Conservation (phyloP, 1,284 basidiomycete genomes). For the Coniferiporia sulphurascens region DNA sequence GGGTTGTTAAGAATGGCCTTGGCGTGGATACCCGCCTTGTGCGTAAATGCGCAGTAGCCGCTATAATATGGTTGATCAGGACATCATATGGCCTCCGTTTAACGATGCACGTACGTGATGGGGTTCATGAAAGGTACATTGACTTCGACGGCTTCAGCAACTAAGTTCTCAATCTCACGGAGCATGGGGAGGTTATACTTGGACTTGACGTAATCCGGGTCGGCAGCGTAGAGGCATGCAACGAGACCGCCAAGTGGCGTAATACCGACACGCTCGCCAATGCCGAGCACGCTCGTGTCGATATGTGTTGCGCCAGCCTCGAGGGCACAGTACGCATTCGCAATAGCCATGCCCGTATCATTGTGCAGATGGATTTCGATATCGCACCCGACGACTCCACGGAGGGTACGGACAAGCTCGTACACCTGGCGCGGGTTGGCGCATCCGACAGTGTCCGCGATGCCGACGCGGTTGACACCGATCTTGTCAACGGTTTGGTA, state of each 20-base stretch:
- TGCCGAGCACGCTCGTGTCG: conserved; percentile 95
- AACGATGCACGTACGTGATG: conserved; percentile 57
- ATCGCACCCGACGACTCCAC: conserved; percentile 94
- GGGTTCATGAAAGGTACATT: conserved; percentile 98
- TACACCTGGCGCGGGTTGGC: conserved; percentile 99
- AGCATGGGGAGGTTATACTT: conserved; percentile 99
- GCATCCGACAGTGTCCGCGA: conserved; percentile 98
- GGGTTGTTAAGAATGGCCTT: conserved; percentile 99
- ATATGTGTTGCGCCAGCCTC: conserved; percentile 99
- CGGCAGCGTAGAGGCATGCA: conserved; percentile 92
- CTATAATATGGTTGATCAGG: conserved; percentile 31
- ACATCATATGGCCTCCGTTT: neutral
- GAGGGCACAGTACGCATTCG: conserved; percentile 97
- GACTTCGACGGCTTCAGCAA: conserved; percentile 98
- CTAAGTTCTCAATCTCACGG: conserved; percentile 97
- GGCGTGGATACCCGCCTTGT: conserved; percentile 99
- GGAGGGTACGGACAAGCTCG: conserved; percentile 93
- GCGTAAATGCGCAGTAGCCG: conserved; percentile 99
- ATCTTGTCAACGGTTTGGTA: conserved; percentile 99
- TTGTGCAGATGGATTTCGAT: conserved; percentile 99
- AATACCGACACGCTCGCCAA: conserved; percentile 99
- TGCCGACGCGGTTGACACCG: conserved; percentile 98
- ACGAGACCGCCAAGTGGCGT: conserved; percentile 97
- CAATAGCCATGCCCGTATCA: conserved; percentile 97
- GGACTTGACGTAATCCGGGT: conserved; percentile 98